Evolutionary conservation across 2,329 filamentous ascomycete species (phyloP), one percentile per base, ranked within the genome.

Genomic region (Pyricularia sp.): DNA sequence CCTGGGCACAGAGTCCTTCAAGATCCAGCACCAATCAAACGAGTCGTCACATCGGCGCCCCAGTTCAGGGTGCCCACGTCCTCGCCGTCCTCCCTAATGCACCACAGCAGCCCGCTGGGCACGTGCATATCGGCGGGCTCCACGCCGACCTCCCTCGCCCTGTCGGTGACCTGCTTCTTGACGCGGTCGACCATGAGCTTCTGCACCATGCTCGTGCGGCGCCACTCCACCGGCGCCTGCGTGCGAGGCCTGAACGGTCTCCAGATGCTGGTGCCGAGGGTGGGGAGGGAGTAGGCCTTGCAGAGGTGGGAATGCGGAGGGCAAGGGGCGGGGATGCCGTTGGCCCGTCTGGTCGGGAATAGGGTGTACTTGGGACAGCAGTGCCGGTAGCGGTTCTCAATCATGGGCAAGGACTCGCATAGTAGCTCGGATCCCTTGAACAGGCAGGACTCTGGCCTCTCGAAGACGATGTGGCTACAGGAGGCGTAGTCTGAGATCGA

Each of bases 391-490:
- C 36, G 65, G 36, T 28, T 25, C 14, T 55, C 36, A 3, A n/a
- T 25, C 65, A 66, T 30, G 23, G 50, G 36, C 14, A 11, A 11
- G 36, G 65, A n/a, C 23, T 66, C 36, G n/a, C 65, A 66, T 26
- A 66, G 33, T 17, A 66, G 23, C 36, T 66, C 65, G 5, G 36
- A 66, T 3, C 65, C 65, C 4, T 26, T 42, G 65, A 66, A 66
- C 9, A 26, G 50, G 17, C 65, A 66, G n/a, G 65, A 3, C 36
- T 10, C 50, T 14, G 65, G 65, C 9, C 65, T 25, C 10, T 66
- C 36, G 65, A 66, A 66, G 65, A 66, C 36, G 65, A 66, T 26
- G 25, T 66, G 65, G 4, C 25, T 25, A 4, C 65, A 66, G 4
- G 25, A n/a, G 36, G 36, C 65, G 23, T 55, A 66, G 14, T 66